These are phyloP conservation scores for Davidsoniella eucalypti DNA, from an alignment of 2,329 filamentous ascomycete genomes.

Conservation along the genomic window DNA sequence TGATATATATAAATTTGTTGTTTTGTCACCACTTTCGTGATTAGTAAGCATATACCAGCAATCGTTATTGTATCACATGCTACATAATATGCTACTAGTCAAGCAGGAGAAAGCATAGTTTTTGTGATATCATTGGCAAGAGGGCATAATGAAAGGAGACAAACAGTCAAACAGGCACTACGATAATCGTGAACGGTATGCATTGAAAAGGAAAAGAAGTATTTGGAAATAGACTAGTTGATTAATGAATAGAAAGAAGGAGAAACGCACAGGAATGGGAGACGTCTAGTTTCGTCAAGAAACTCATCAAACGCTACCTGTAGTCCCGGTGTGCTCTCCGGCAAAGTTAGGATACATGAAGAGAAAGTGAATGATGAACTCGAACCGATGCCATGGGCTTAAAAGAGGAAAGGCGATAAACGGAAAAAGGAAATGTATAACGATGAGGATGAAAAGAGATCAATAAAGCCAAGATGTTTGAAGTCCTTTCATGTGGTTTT, in stretches of 20 bases:
- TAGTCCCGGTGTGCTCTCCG: too few species aligned
- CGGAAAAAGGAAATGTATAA: background rate
- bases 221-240: background rate
- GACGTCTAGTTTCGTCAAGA: background rate
- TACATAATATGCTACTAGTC: too few species aligned
- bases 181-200: background rate
- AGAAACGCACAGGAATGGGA: background rate
- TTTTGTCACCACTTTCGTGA: background rate
- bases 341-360: too few species aligned
- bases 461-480: background rate
- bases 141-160: background rate
- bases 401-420: background rate
- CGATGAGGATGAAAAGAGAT: background rate
- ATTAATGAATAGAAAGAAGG: background rate
- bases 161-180: background rate
- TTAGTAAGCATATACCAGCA: too few species aligned
- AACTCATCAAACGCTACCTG: background rate
- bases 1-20: background rate
- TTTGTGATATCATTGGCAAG: background rate
- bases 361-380: too few species aligned
- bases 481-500: too few species aligned
- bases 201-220: conserved; percentile 4
- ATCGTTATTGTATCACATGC: too few species aligned
- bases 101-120: too few species aligned
- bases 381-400: too few species aligned